Evolutionary conservation across 306 rosid genomes (phyloP), one percentile per base, ranked within the genome.

Genomic region (Aeschynomene evenia): DNA sequence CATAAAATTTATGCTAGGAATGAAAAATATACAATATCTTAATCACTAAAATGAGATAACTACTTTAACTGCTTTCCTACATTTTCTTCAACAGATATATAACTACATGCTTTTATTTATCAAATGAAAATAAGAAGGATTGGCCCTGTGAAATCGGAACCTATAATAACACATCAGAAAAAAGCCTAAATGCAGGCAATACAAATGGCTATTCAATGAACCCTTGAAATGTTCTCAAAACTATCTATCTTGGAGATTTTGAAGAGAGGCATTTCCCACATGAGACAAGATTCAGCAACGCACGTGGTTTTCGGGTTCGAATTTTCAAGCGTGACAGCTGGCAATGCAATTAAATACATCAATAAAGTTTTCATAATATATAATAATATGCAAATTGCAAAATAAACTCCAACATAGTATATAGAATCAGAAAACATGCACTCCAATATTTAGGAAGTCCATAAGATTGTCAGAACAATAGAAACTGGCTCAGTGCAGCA

Each of bases 251-350:
- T 28, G 96, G 91, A 56, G 96, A 91, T 78, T 85, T 88, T 62
- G 89, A 50, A 28, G 86, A 64, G 40, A 91, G 88, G 80, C 97
- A 91, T 63, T 66, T 89, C 66, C 99, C 99, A 53, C 99, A 95
- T 19, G 96, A 81, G 12, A 95, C 91, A 55, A 95, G 85, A 65
- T 91, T 87, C 85, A 91, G 83, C 84, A 95, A 72, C 2, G 97
- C 78, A 53, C 58, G 91, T 31, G 97, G 79, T 76, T 71, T 87
- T 45, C 89, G 79, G 21, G 82, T 69, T 74, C 87, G 83, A 33
- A 84, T 76, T 77, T 80, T 91, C 85, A 87, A 86, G 43, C 95
- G 91, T 7, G 99, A 95, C 72, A 91, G 92, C 99, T 95, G 99
- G 86, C 80, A 63, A 73, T 53, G 20, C 74, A 81, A 52, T 71